Base-by-base conservation (phyloP, 2,329 filamentous ascomycete genomes). In the Graphiopsis chlorocephala region DNA sequence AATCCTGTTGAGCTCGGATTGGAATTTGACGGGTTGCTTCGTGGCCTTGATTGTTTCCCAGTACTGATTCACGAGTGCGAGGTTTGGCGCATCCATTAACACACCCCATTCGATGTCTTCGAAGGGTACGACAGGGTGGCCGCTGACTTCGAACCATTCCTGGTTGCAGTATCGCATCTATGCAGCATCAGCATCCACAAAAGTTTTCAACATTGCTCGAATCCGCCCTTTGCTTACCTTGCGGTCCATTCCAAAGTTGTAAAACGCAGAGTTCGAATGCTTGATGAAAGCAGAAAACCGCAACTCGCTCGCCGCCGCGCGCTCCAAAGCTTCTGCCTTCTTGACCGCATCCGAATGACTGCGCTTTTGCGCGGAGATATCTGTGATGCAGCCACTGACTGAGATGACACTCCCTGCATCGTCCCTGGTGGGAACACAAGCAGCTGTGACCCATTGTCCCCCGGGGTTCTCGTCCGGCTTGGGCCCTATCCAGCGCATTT, bases 61-160 rank as follows among this genome's bases (percentile, higher is more conserved):
- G 10, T 66, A 11, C 1, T 58, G 25, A 28, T 14, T 26, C 25
- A 69, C 58, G 29, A 63, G 42, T 11, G 45, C 61, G 3, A 67
- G 15, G 33, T 66, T 65, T 23, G 52, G 59, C 17, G 53, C 42
- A 14, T 45, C 29, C 15, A 70, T 42, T 29, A 63, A 35, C 15
- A 79, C 74, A 56, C 78, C 74, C 74, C 79, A 84, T 0, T 77
- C 78, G 68, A 81, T 78, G 26, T 81, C 76, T 23, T 72, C 74
- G 10, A 78, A 71, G 0, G 71, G 68, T 2, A 80, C 78, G 26
- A 77, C 71, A 0, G 71, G 69, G 45, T 80, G 77, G 0, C 80
- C 80, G 0, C 79, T 82, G 77, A 84, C 79, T 35, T 82, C 79
- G 62, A 79, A 83, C 66, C 80, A 83, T 4, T 78, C 77, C 2